Conservation (phyloP, 192 early-diverging fungal genomes). For the Piromyces sp. region DNA sequence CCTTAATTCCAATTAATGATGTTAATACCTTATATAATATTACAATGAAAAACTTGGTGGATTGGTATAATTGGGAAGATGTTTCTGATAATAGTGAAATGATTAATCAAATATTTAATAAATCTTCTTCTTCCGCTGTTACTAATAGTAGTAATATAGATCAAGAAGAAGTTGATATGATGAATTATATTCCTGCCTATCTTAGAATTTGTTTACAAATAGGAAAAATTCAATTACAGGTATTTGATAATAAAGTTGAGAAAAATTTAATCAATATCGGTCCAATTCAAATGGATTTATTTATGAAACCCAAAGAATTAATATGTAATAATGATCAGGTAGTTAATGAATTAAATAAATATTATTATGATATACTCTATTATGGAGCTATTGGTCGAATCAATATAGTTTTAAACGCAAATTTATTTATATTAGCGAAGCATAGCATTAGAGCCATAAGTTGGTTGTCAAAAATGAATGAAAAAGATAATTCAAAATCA, state of each 20-base stretch:
- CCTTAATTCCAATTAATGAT: neutral
- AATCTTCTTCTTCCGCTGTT: too few species aligned
- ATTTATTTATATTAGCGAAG: neutral
- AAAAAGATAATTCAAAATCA: neutral
- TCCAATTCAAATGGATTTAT: neutral
- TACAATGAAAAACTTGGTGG: neutral
- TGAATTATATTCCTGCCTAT: neutral
- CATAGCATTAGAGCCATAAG: neutral
- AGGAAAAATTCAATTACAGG: neutral
- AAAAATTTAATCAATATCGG: neutral
- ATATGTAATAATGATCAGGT: neutral
- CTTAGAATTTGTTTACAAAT: neutral
- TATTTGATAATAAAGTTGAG: neutral
- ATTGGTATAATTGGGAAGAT: neutral
- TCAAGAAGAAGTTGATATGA: neutral
- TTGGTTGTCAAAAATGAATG: neutral
- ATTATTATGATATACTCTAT: neutral
- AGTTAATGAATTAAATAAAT: neutral
- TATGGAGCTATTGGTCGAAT: neutral
- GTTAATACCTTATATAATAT: neutral
- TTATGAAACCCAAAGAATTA: neutral
- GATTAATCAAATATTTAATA: neutral
- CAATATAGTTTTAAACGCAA: neutral
- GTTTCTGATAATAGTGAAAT: neutral
- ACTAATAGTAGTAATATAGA: neutral